phyloP scores from a whole-genome alignment of 306 rosid genomes.

The Pyrus pyrifolia region DNA sequence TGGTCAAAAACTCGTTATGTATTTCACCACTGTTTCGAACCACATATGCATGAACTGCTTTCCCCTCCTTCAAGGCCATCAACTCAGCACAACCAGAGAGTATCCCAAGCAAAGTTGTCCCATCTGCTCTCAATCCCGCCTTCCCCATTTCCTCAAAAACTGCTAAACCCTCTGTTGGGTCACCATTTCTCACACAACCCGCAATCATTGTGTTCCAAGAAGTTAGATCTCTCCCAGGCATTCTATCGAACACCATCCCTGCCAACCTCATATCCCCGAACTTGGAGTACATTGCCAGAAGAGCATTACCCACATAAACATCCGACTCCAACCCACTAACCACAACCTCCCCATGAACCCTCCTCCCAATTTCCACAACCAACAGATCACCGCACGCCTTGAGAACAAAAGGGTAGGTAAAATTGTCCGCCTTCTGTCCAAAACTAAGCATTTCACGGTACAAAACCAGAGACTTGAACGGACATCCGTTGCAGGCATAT shows the following conservation, averaged over 20 bases:
- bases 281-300: conserved; percentile 34
- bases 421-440: conserved; percentile 41
- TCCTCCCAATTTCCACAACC: conserved; percentile 31
- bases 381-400: conserved; percentile 54
- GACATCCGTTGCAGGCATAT: conserved; percentile 27
- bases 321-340: conserved; percentile 41
- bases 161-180: conserved; percentile 21
- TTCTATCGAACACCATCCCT: conserved; percentile 47
- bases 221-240: conserved; percentile 41
- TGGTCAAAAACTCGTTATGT: conserved; percentile 31
- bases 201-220: conserved; percentile 47
- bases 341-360: conserved; percentile 42
- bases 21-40: conserved; percentile 23
- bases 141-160: conserved; percentile 29
- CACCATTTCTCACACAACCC: conserved; percentile 38
- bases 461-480: conserved; percentile 25
- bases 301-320: conserved; percentile 47
- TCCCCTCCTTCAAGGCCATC: conserved; percentile 41
- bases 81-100: conserved; percentile 42
- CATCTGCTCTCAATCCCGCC: conserved; percentile 36
- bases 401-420: conserved; percentile 55
- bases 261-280: conserved; percentile 37
- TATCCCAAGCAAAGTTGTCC: conserved; percentile 40
- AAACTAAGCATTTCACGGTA: conserved; percentile 39
- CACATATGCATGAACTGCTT: conserved; percentile 39